Percentiles rank a stretch among this genome's conserved stretches.
These are phyloP conservation scores for Xylaria sp. DNA, from an alignment of 2,329 filamentous ascomycete species.

Conservation along the genomic window DNA sequence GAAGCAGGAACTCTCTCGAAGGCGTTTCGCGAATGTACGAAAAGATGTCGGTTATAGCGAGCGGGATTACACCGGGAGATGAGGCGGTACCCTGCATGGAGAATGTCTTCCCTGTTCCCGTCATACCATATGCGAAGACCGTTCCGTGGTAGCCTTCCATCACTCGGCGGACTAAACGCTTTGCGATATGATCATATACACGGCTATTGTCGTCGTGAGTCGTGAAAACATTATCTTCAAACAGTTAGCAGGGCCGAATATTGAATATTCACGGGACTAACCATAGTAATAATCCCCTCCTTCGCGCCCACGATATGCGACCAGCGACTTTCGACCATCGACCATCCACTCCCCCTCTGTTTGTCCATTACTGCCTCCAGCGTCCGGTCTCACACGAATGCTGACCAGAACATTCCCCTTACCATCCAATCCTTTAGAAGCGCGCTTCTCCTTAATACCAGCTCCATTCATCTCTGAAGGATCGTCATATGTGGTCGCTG, in stretches of 20 bases:
- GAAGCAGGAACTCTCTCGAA: constrained; percentile 89
- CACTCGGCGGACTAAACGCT: constrained; percentile 91
- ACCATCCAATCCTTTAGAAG: constrained; percentile 69
- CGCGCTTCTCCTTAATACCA: constrained; percentile 57
- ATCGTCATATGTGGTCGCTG: constrained; percentile 89
- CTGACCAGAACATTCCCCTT: constrained; percentile 98
- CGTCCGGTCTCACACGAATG: constrained; percentile 90
- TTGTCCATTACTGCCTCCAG: constrained; percentile 67
- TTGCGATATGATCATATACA: constrained; percentile 94
- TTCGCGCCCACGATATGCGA: constrained; percentile 88
- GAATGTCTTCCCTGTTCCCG: constrained; percentile 97
- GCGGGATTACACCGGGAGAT: constrained; percentile 93
- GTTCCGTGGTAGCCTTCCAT: constrained; percentile 99
- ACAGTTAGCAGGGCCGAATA: constrained; percentile 25
- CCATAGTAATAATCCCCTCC: constrained; percentile 93
- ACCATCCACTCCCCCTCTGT: constrained; percentile 91
- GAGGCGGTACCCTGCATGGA: constrained; percentile 99
- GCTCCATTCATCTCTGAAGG: constrained; percentile 65
- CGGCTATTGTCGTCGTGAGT: constrained; percentile 92
- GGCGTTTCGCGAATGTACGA: constrained; percentile 98
- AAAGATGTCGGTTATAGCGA: constrained; percentile 98
- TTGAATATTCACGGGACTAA: constrained; percentile 57
- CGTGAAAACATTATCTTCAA: constrained; percentile 91
- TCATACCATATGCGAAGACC: constrained; percentile 99
- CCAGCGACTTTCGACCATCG: constrained; percentile 82